Conservation (phyloP, 805 yeast species). For the Aciculoconidium aculeatum region DNA sequence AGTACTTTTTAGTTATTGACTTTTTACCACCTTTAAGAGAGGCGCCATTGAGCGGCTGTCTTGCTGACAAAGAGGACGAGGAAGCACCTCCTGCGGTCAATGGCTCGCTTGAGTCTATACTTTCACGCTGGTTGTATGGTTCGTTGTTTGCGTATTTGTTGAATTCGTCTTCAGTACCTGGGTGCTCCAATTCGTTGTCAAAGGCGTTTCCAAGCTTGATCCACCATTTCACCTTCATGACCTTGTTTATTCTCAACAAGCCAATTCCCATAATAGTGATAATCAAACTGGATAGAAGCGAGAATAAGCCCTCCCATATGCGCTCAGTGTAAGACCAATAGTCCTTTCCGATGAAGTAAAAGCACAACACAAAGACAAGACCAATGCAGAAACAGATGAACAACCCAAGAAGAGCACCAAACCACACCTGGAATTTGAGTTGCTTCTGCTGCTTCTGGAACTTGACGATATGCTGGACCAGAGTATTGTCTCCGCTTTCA, state of each 20-base stretch:
- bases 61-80: neutral
- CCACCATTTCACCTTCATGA: slow-evolving; percentile 75
- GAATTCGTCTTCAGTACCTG: too few relatives aligned
- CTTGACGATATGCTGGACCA: too few relatives aligned
- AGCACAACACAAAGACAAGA: slow-evolving; percentile 57
- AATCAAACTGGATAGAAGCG: slow-evolving; percentile 69
- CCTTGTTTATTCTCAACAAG: slow-evolving; percentile 69
- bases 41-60: slow-evolving; percentile 1
- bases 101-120: slow-evolving; percentile 10
- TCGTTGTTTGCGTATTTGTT: slow-evolving; percentile 1
- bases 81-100: slow-evolving; percentile 6
- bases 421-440: slow-evolving; percentile 68
- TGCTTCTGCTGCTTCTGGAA: slow-evolving; percentile 6
- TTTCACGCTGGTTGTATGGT: slow-evolving; percentile 7
- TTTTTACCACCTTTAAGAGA: too few relatives aligned
- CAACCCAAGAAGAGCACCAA: slow-evolving; percentile 73
- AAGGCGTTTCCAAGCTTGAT: slow-evolving; percentile 39
- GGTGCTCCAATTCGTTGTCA: slow-evolving; percentile 11
- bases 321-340: slow-evolving; percentile 85
- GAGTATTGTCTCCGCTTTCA: too few relatives aligned
- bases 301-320: slow-evolving; percentile 82
- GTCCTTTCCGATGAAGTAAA: slow-evolving; percentile 75
- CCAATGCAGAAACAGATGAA: slow-evolving; percentile 69
- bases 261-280: slow-evolving; percentile 87
- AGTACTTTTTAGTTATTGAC: slow-evolving; percentile 15